phyloP scores from a whole-genome alignment of 2,329 filamentous ascomycete species.

The Lasiodiplodia citricola region DNA sequence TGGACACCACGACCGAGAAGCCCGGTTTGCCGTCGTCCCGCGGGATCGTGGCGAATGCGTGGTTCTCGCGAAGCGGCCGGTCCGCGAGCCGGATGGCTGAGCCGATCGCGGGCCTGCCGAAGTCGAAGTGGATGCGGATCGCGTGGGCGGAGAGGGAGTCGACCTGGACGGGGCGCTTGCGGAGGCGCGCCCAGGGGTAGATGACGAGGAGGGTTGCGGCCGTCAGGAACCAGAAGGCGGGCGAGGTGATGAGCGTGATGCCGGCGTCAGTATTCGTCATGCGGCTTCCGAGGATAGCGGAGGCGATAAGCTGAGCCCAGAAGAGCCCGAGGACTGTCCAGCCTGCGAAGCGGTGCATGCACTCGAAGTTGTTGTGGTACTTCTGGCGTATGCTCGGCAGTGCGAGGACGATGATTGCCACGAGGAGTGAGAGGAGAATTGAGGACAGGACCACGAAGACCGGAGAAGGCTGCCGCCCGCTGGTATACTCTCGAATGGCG shows the following conservation, averaged over 20 bases:
- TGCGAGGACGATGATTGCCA: conserved; percentile 35
- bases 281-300: conserved; percentile 21
- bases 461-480: conserved; percentile 27
- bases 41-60: conserved; percentile 46
- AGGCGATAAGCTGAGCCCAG: conserved; percentile 34
- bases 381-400: conserved; percentile 33
- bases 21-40: conserved; percentile 33
- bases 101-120: conserved; percentile 8
- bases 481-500: conserved; percentile 35
- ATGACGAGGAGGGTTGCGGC: conserved; percentile 69
- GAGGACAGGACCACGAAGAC: conserved; percentile 32
- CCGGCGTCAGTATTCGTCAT: conserved; percentile 34
- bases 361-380: conserved; percentile 42
- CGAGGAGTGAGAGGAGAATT: conserved; percentile 32
- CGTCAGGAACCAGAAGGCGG: conserved; percentile 72
- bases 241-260: conserved; percentile 51
- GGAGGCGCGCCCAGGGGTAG: conserved; percentile 75
- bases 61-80: conserved; percentile 41
- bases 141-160: conserved; percentile 75
- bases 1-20: conserved; percentile 39
- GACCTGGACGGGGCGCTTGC: conserved; percentile 68
- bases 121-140: conserved; percentile 63
- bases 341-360: conserved; percentile 42
- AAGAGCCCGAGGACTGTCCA: conserved; percentile 41
- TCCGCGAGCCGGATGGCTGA: conserved; percentile 19